phyloP scores from a whole-genome alignment of 805 yeast genomes.

The Candida boleticola region DNA sequence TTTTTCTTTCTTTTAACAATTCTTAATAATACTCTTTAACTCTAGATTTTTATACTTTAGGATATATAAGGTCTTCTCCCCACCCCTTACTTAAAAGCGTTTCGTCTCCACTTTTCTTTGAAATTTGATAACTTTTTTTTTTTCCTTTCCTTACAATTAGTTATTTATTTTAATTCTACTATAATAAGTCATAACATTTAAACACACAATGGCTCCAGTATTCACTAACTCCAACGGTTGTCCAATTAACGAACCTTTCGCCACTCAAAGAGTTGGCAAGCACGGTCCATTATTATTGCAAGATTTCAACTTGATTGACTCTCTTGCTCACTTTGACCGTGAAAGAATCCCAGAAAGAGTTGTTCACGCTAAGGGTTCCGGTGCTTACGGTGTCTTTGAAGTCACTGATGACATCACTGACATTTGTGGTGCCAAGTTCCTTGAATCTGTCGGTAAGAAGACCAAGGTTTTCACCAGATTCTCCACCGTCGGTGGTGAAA shows the following conservation, averaged over 20 bases:
- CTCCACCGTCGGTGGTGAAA: conserved; percentile 86
- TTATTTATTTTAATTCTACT: not conserved
- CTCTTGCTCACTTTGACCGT: conserved; percentile 83
- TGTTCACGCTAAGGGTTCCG: conserved; percentile 92
- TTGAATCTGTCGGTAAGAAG: conserved; percentile 74
- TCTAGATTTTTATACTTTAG: too few species aligned
- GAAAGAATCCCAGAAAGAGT: conserved; percentile 92
- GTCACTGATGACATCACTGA: conserved; percentile 84
- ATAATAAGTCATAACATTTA: not conserved
- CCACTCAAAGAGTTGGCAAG: conserved; percentile 71
- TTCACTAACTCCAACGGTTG: conserved; percentile 73
- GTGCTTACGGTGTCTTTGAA: conserved; percentile 85
- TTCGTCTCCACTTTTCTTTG: too few species aligned
- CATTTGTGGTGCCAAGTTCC: conserved; percentile 65
- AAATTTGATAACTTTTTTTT: not conserved
- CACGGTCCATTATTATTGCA: conserved; percentile 80
- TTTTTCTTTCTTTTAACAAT: too few species aligned
- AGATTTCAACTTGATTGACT: conserved; percentile 77
- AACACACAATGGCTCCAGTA: conserved; percentile 45
- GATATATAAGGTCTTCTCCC: too few species aligned
- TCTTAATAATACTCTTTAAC: too few species aligned
- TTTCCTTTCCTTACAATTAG: not conserved
- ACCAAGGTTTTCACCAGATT: conserved; percentile 73
- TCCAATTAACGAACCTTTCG: conserved; percentile 75
- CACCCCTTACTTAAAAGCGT: too few species aligned